Percentiles rank a stretch among this genome's conserved stretches.
These are phyloP conservation scores for Rugosomyces carneus DNA, from an alignment of 1,284 basidiomycete genomes.

Conservation along the genomic window DNA sequence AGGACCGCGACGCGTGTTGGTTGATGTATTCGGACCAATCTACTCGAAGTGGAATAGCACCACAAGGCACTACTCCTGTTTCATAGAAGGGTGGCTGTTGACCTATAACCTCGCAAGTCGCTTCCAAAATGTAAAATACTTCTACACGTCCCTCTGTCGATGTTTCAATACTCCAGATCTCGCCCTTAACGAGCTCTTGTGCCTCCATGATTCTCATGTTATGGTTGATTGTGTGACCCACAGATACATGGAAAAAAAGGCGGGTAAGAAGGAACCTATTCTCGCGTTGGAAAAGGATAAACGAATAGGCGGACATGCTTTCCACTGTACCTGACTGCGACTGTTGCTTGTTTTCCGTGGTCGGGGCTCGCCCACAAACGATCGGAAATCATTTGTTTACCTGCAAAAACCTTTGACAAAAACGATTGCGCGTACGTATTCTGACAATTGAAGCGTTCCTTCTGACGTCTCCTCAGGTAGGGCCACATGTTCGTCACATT, in stretches of 20 bases:
- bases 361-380: conserved; percentile 56
- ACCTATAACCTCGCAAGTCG: conserved; percentile 68
- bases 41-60: conserved; percentile 32
- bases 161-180: conserved; percentile 54
- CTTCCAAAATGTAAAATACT: conserved; percentile 50
- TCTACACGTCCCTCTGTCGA: conserved; percentile 21
- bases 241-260: conserved; percentile 55
- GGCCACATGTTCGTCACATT: conserved; percentile 64
- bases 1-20: conserved; percentile 15
- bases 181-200: conserved; percentile 43
- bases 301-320: not conserved
- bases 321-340: conserved; percentile 49
- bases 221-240: conserved; percentile 30
- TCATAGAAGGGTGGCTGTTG: conserved; percentile 17
- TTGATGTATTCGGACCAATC: conserved; percentile 62
- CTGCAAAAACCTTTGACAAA: conserved; percentile 32
- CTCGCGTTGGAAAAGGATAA: conserved; percentile 1
- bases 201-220: conserved; percentile 35
- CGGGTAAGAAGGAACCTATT: conserved; percentile 55
- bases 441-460: conserved; percentile 34
- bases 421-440: conserved; percentile 42
- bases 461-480: conserved; percentile 46
- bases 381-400: conserved; percentile 31
- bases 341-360: conserved; percentile 43
- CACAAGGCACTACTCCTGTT: not conserved